Evolutionary conservation across 495 filamentous ascomycete genomes (phyloP).

Genomic region (Penicillium chermesinum): DNA sequence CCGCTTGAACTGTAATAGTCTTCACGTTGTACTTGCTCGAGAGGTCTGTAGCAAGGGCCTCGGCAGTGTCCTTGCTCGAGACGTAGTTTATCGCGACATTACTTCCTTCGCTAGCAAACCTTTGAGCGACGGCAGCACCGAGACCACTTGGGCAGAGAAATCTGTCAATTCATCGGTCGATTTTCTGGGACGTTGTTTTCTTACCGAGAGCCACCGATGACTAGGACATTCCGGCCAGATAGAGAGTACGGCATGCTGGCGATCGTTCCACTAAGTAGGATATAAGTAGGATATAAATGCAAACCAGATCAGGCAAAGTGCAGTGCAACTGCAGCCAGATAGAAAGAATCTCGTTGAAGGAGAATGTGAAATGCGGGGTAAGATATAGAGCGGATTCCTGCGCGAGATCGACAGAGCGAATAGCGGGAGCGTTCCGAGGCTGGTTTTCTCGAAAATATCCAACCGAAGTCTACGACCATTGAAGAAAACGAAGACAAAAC

Average conservation of each 20-base stretch:
- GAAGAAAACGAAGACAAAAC: no score
- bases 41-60: constrained; percentile 49
- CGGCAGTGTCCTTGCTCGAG: constrained; percentile 48
- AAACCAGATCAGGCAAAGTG: not conserved
- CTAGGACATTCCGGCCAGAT: constrained; percentile 56
- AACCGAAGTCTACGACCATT: no score
- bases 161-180: not conserved
- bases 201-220: constrained; percentile 66
- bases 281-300: not conserved
- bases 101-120: constrained; percentile 61
- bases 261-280: not conserved
- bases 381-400: not conserved
- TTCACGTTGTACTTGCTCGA: constrained; percentile 50
- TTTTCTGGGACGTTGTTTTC: constrained; percentile 1
- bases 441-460: no score
- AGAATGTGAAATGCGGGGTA: constrained; percentile 9
- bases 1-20: constrained; percentile 53
- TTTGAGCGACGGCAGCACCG: constrained; percentile 56
- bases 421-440: constrained; percentile 9
- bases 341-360: no score
- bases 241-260: constrained; percentile 57
- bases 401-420: not conserved
- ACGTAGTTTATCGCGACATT: constrained; percentile 71
- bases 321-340: no score
- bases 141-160: constrained; percentile 49